Conservation (phyloP, 1,284 basidiomycete species). For the Meira miltonrushii region DNA sequence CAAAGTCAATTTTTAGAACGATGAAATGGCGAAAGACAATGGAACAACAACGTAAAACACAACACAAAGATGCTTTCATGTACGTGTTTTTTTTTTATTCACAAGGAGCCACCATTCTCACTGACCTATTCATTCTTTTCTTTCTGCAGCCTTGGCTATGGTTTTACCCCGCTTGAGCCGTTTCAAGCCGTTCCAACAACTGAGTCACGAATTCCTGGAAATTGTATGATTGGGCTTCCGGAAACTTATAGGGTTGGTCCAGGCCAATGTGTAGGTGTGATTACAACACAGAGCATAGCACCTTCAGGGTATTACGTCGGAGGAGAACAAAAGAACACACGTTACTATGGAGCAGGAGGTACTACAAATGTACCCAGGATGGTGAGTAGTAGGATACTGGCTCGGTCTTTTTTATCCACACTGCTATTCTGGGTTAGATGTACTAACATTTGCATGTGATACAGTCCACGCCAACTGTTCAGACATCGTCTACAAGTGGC, state of each 20-base stretch:
- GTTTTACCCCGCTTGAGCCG: neutral
- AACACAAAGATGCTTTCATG: neutral
- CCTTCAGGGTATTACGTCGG: neutral
- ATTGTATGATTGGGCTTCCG: neutral
- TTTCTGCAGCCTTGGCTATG: neutral
- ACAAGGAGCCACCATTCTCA: too few relatives aligned
- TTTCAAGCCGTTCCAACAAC: neutral
- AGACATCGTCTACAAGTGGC: too few relatives aligned
- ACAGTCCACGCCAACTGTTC: neutral
- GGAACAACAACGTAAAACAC: neutral
- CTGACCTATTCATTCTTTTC: neutral
- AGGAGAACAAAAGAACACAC: too few relatives aligned
- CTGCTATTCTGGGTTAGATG: too few relatives aligned
- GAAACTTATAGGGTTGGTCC: neutral
- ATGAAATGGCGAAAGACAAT: neutral
- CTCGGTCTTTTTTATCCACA: too few relatives aligned
- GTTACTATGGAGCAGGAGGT: neutral
- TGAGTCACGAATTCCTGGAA: neutral
- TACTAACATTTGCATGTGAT: too few relatives aligned
- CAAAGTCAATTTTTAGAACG: neutral
- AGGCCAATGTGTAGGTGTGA: neutral
- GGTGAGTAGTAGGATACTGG: neutral
- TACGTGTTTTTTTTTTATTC: too few relatives aligned
- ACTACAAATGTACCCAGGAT: neutral
- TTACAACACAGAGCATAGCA: neutral